A percentile compares a stretch with the other conserved stretches of the same genome.
Evolutionary conservation across 78 protist species (phyloP).

Genomic region (Dictyostelium brefeldianum): DNA sequence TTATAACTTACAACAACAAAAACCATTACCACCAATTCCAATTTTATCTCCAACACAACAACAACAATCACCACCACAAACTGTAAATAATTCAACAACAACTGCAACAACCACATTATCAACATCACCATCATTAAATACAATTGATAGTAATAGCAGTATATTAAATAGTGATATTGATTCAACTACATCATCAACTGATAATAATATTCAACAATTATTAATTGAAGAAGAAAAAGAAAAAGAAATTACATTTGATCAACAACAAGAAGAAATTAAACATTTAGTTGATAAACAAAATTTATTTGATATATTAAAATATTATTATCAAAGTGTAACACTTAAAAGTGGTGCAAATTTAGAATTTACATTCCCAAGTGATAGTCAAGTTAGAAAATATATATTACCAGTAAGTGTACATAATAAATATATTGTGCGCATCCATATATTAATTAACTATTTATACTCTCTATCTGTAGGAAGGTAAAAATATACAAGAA

Average conservation of each 20-base stretch:
- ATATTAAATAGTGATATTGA: background rate
- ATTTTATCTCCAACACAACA: background rate
- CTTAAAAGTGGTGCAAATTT: constrained; percentile 11
- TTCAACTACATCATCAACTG: background rate
- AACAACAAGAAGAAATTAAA: constrained; percentile 26
- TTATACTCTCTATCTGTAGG: no score
- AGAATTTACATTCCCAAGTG: constrained; percentile 46
- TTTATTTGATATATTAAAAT: constrained; percentile 57
- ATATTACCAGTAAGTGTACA: constrained; percentile 44
- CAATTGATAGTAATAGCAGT: background rate
- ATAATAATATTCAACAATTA: background rate
- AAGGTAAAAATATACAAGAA: constrained; percentile 34
- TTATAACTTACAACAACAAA: constrained; percentile 3
- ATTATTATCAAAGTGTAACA: constrained; percentile 4
- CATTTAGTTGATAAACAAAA: constrained; percentile 73
- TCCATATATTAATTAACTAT: background rate
- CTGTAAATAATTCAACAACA: background rate
- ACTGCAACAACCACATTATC: background rate
- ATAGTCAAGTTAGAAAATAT: constrained; percentile 28
- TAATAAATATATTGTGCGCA: background rate
- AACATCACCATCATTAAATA: background rate
- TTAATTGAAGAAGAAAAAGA: background rate
- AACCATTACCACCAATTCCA: background rate
- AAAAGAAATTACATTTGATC: no score
- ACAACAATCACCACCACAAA: background rate